Evolutionary conservation across 2,329 filamentous ascomycete genomes (phyloP), one percentile per base, ranked within the genome.

Genomic region (Alternaria atra): DNA sequence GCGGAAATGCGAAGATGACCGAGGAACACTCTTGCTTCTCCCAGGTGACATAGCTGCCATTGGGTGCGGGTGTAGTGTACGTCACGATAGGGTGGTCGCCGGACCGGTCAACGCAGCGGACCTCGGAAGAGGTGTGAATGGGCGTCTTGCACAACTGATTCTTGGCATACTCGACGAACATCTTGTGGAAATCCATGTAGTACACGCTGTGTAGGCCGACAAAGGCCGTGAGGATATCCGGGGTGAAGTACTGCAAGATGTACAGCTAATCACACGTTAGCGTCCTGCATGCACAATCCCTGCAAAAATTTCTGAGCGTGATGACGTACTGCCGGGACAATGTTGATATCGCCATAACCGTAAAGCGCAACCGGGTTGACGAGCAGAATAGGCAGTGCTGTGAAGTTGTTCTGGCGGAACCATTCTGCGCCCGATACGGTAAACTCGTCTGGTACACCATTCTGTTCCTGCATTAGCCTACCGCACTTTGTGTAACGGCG

Each of bases 131-230:
- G 9, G 71, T 72, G 42, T 74, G 67, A 30, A 79, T 78, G 23
- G 70, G 64, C 2, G 69, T 72, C 27, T 76, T 73, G 72, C 73
- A 75, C 2, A 73, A 56, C 51, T 68, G 60, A 27, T 74, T 75
- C 50, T 73, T 72, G 12, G 69, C 55, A 55, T 71, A 79, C 52
- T 78, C 65, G 8, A 72, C 66, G 40, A 72, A 78, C 52, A 78
- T 73, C 57, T 74, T 74, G 61, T 79, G 71, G 55, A 79, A 79
- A 56, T 79, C 77, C 50, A 73, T 76, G 63, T 77, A 77, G 66
- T 78, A 79, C 8, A 76, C 77, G 25, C 71, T 64, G 57, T 74
- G 75, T n/a, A 72, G 55, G 12, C 77, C 77, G 43, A 77, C 65
- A 57, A 78, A 78, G 13, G 70, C 76, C 12, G 73, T 76, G 8